A percentile compares a stretch with the other conserved stretches of the same genome.
Conservation (phyloP, 2,329 filamentous ascomycete genomes). For the Metarhizium humberi region DNA sequence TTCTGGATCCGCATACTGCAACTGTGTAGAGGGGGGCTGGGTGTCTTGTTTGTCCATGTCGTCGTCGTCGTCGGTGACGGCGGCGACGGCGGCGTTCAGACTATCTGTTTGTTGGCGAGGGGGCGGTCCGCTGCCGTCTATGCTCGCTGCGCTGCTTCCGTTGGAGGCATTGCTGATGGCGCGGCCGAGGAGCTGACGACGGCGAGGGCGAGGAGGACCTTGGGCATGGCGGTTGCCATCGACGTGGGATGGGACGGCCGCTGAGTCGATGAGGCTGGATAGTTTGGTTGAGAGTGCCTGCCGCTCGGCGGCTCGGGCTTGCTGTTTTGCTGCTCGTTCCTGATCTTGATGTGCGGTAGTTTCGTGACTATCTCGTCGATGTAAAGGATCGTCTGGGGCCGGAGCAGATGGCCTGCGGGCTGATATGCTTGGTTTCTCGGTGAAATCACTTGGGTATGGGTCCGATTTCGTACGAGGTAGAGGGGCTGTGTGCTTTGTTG, state of each 20-base stretch:
- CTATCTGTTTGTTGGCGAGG: conserved; percentile 3
- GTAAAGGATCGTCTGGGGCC: background rate
- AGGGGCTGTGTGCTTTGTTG: conserved; percentile 15
- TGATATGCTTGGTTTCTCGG: conserved; percentile 3
- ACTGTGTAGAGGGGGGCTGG: conserved; percentile 38
- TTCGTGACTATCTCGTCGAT: no score
- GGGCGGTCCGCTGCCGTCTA: conserved; percentile 15
- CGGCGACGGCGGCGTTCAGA: conserved; percentile 6
- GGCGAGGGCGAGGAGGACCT: conserved; percentile 18
- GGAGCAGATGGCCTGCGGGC: conserved; percentile 8
- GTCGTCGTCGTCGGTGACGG: conserved; percentile 9
- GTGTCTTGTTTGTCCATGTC: conserved; percentile 15
- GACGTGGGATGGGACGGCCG: conserved; percentile 4
- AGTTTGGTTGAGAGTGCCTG: conserved; percentile 32
- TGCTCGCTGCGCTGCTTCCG: conserved; percentile 35
- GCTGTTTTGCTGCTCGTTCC: conserved; percentile 13
- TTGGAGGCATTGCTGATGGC: conserved; percentile 49
- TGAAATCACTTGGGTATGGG: conserved; percentile 13
- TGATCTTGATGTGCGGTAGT: background rate
- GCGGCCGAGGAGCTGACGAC: conserved; percentile 46
- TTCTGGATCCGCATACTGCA: conserved; percentile 43
- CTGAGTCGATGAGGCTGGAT: conserved; percentile 30
- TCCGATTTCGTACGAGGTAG: conserved; percentile 29
- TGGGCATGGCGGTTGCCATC: conserved; percentile 8
- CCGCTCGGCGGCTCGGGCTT: conserved; percentile 26